Conservation (phyloP, 2,329 filamentous ascomycete species). For the Chaetomium olivaceum region DNA sequence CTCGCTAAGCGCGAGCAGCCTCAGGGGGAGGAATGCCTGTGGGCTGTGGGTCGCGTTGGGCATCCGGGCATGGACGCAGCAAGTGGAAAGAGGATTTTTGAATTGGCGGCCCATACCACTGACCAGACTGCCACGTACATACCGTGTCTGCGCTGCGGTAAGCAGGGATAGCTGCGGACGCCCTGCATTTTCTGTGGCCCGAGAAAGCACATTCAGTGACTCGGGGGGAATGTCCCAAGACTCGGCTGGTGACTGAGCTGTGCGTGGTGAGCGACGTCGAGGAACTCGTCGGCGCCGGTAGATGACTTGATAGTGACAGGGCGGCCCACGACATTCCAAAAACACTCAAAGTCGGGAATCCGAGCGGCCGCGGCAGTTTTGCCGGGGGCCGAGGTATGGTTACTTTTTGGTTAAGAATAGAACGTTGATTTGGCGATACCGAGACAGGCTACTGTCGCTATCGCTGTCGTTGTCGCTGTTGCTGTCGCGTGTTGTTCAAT, state of each 20-base stretch:
- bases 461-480: background rate
- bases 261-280: background rate
- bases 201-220: background rate
- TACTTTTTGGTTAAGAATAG: background rate
- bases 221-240: conserved; percentile 8
- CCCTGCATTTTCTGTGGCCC: conserved; percentile 18
- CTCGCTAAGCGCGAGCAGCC: conserved; percentile 20
- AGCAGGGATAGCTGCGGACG: conserved; percentile 16
- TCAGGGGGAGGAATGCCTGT: conserved; percentile 16
- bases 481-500: conserved; percentile 7
- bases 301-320: background rate
- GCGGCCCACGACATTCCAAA: conserved; percentile 1
- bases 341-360: background rate
- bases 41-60: conserved; percentile 29
- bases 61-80: conserved; percentile 25
- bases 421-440: background rate
- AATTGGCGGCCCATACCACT: conserved; percentile 20
- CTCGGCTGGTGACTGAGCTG: background rate
- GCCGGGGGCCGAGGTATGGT: background rate
- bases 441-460: background rate
- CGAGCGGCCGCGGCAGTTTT: background rate
- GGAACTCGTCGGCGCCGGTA: background rate
- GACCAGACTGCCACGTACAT: conserved; percentile 32
- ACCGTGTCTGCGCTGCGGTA: conserved; percentile 8
- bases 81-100: background rate